Evolutionary conservation across 441 rosid species (phyloP), one percentile per base, ranked within the genome.

Genomic region (Mallotus japonicus): DNA sequence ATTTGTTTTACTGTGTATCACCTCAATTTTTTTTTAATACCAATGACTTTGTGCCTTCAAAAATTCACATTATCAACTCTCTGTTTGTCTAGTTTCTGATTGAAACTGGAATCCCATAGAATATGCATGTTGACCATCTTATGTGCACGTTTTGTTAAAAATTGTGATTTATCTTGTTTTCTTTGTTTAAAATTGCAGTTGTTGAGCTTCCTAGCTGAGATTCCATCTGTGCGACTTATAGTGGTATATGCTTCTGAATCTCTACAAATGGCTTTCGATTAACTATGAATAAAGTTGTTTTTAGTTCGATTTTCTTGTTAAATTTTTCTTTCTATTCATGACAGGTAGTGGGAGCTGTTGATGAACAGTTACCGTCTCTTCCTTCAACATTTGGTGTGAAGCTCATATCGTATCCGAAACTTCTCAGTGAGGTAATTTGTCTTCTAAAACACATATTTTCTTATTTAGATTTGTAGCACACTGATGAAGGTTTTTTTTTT

Each of bases 341-440:
- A 62, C 77, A 95, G 99, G 98, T 95, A 73, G 97, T 95, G 76
- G 99, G 98, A 73, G 98, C 95, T 79, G 79, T 87, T 59, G 92
- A 88, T 72, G 92, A 89, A 75, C 86, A 86, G 75, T 79, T 93
- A 64, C 95, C 95, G 72, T 87, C 88, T 5, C 89, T 90, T 78
- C 92, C 97, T 78, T 55, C 90, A 46, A 73, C 93, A 50, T 49
- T 92, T 42, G 90, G 92, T 62, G 90, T 93, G 73, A 77, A 90
- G 81, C 75, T 92, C 72, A 79, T 85, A 70, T 78, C 97, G 37
- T 92, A 90, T 83, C 79, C 86, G n/a, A 87, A 81, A 78, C 82
- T 95, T 78, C 82, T 87, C 34, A 82, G 83, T 77, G 91, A 91
- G 99, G 99, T 95, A 83, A 69, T 47, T 70, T n/a, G 46, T 59